Evolutionary conservation across 2,329 filamentous ascomycete genomes (phyloP), one percentile per base, ranked within the genome.

Genomic region (Xylariomycetidae sp.): DNA sequence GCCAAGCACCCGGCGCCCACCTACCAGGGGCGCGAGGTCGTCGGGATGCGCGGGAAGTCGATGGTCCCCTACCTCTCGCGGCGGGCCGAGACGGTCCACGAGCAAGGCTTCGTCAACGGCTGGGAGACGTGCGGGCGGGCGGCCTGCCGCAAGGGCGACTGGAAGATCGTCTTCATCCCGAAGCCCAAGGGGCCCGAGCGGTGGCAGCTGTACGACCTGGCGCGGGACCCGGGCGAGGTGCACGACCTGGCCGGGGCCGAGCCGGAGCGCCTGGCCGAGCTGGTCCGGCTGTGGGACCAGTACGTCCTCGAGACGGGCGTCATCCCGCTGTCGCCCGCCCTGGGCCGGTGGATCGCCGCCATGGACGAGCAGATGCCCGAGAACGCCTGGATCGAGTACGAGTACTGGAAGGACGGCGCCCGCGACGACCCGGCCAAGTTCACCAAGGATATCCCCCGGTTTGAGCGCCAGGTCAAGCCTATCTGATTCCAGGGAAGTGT

Each of bases 351-450:
- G 59, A 59, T 81, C 33, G 72, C 72, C 36, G 75, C 74, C 0
- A 77, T 72, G 46, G 76, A 81, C 54, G 74, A 70, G 38, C 75
- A 80, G 62, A 80, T 80, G 76, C 71, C 70, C 1, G 74, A 81
- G 53, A 76, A 80, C 48, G 73, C 69, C 6, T 80, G 74, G 76
- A 79, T 80, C 58, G 75, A 80, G 57, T 79, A 77, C 51, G 74
- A 80, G 54, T 80, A 80, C 43, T 81, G 75, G 75, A 60, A 63
- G 29, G 51, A 61, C 4, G 58, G 59, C 2, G 60, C 61, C 1
- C 47, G 58, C 14, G 67, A 73, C 28, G 60, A 67, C 13, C 65
- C 65, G 4, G 52, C 59, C 30, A 66, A 61, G 47, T 72, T 70
- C 35, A 64, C 54, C 9, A 55, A 51, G 32, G 31, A 42, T 8